Evolutionary conservation across 164 flowering plant species (phyloP).

Genomic region (Nelumbo lutea): DNA sequence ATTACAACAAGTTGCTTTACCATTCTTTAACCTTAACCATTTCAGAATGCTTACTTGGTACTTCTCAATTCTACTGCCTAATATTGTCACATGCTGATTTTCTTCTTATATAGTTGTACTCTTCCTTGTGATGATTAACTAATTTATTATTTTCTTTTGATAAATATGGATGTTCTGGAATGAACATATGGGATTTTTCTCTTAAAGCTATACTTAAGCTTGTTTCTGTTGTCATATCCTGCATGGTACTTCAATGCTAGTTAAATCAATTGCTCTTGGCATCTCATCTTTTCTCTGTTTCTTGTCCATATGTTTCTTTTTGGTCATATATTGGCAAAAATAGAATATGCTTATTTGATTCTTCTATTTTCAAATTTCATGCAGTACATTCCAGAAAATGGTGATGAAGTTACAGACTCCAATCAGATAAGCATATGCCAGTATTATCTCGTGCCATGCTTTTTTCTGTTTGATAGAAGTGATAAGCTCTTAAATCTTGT

Average conservation of each 20-base stretch:
- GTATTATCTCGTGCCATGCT: slow-evolving; percentile 54
- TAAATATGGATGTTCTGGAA: no score
- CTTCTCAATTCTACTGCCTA: no score
- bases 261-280: neutral
- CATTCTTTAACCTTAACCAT: no score
- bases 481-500: slow-evolving; percentile 37
- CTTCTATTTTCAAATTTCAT: slow-evolving; percentile 4
- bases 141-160: no score
- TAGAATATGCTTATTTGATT: neutral
- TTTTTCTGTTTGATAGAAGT: slow-evolving; percentile 50
- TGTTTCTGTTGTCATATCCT: no score
- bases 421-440: slow-evolving; percentile 16
- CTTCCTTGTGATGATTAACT: no score
- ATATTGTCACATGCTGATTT: no score
- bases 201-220: no score
- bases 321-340: neutral
- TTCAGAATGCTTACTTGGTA: no score
- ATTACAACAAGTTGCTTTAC: no score
- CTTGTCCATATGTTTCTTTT: neutral
- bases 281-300: neutral
- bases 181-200: no score
- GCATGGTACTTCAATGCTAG: neutral
- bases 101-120: no score
- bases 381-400: slow-evolving; percentile 45
- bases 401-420: slow-evolving; percentile 15